Conservation (phyloP, 1,139 yeast species). For the Scheffersomyces parashehatae region DNA sequence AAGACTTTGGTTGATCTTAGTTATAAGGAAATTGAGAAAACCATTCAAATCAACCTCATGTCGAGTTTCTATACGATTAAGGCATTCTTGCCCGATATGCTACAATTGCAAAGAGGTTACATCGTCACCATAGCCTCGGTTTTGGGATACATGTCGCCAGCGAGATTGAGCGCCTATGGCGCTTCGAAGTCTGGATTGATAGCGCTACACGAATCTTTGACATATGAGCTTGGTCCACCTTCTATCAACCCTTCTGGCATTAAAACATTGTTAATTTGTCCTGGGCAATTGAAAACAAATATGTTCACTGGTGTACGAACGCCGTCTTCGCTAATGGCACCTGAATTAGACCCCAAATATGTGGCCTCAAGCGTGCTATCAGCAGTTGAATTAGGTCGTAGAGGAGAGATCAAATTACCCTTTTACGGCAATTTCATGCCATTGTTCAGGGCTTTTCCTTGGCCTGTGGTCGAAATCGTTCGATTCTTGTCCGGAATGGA, state of each 20-base stretch:
- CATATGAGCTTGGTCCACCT: conserved; percentile 66
- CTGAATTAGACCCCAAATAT: conserved; percentile 66
- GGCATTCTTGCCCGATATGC: conserved; percentile 72
- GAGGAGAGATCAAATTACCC: conserved; percentile 74
- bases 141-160: conserved; percentile 83
- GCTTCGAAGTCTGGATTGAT: conserved; percentile 87
- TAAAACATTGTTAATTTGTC: conserved; percentile 74
- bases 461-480: conserved; percentile 62
- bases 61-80: conserved; percentile 73
- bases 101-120: conserved; percentile 63
- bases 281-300: conserved; percentile 78
- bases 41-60: conserved; percentile 64
- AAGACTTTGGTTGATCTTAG: conserved; percentile 54
- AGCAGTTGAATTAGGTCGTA: conserved; percentile 58
- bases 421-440: conserved; percentile 76
- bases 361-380: conserved; percentile 63
- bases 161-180: conserved; percentile 78
- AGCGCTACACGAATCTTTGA: conserved; percentile 79
- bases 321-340: conserved; percentile 76
- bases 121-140: conserved; percentile 81
- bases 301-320: conserved; percentile 73
- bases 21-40: conserved; percentile 58
- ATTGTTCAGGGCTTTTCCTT: conserved; percentile 66
- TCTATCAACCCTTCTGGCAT: conserved; percentile 51
- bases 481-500: conserved; percentile 67